Evolutionary conservation across 768 basidiomycete species (phyloP), one percentile per base, ranked within the genome.

Genomic region (Mycena crocata): DNA sequence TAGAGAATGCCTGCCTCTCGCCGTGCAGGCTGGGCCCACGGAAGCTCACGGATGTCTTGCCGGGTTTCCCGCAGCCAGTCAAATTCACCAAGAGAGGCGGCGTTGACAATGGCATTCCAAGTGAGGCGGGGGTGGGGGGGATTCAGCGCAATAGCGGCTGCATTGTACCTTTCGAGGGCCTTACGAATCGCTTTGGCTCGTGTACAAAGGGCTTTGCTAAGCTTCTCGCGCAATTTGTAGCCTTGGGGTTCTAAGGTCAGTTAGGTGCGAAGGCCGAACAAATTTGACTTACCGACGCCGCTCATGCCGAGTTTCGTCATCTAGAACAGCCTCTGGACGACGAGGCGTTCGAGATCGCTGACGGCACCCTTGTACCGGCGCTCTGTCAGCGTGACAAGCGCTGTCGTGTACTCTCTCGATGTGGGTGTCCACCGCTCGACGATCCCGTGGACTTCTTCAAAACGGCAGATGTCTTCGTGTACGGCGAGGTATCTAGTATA

Each of bases 21-120:
- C 17, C 70, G 64, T 1, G 56, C 31, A 2, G 72, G 71, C 8
- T 74, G 30, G 0, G 77, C 75, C 81, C 81, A 82, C 2, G 63
- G 59, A 34, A 69, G 56, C 1, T 67, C 26, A 2, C 64, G 73
- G 39, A 82, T 68, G 40, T 81, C 73, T 7, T 76, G 65, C 1
- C 73, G 67, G 1, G 78, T 72, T 23, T 77, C 73, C 3, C 74
- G 72, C 5, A 83, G 71, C 6, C 81, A 67, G 31, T 73, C 70
- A 52, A 83, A 83, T 24, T 83, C 75, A 4, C 71, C 71, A 3
- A 78, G 68, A 19, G 70, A 71, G 3, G 32, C 57, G 37, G 65
- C 73, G 10, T 74, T 32, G 14, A 58, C 21, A 9, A 58, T 21
- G 1, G 2, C 14, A 15, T 34, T 23, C 21, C 28, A 58, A 1